Base-by-base conservation (phyloP, 202 grass and related monocot species). In the Schoenoplectus tabernaemontani region DNA sequence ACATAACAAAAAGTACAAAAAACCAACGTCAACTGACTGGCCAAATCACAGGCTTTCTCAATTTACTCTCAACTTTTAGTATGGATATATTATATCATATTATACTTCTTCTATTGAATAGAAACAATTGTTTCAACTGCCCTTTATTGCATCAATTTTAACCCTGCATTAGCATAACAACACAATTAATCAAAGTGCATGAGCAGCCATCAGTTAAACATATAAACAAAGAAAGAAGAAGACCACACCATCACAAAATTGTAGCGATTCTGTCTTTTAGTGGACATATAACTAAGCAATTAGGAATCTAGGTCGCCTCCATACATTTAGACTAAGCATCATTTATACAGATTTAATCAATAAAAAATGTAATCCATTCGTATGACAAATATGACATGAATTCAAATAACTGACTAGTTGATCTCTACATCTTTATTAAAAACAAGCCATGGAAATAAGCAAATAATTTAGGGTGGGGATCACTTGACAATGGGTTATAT, bases 241-340 rank as follows among this genome's bases (percentile, higher is more conserved):
- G 39, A 8, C 64, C 43, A 20, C 38, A 68, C 9, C 43, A 32
- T 34, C 16, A 0, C 34, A 4, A 33, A 69, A 75, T 26, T 54
- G 7, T n/a, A 54, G 26, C 36, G 3, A 10, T 30, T 47, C 17
- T 67, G 11, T 36, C 26, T 3, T 68, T 54, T 75, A 75, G 47
- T 56, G 53, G 30, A 33, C 16, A 24, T 36, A 51, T 53, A 54
- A 75, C 2, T 53, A 36, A 75, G 24, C 50, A 54, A 47, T 74
- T 4, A 54, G 26, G 16, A 17, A 73, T 73, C 34, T 28, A 33
- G 5, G 15, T 34, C 3, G 7, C 24, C 46, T 33, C 24, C 70
- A 75, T 54, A 54, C 28, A 75, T n/a, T 54, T 75, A 34, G 7
- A 9, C 28, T 75, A n/a, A 75, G 70, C 47, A 75, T 53, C 69